These are phyloP conservation scores for Fusarium albidum DNA, from an alignment of 2,329 filamentous ascomycete species.

Conservation along the genomic window DNA sequence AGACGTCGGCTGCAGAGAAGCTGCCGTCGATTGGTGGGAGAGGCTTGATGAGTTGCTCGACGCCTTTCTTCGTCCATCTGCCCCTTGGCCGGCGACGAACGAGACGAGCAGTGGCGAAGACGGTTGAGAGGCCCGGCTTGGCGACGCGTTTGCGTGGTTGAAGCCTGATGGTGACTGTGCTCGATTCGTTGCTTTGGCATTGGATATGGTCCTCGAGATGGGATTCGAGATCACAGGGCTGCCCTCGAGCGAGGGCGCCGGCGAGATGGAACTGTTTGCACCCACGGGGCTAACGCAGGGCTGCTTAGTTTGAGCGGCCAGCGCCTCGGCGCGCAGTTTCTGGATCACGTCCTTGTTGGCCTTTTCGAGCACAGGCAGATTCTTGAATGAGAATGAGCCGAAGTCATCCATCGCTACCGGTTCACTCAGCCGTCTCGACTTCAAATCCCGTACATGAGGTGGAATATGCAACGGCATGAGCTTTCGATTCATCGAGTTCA, in stretches of 20 bases:
- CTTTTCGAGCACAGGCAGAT: conserved; percentile 93
- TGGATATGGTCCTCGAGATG: conserved; percentile 82
- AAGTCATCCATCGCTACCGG: conserved; percentile 91
- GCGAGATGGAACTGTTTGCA: conserved; percentile 58
- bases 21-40: conserved; percentile 72
- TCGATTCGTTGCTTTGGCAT: conserved; percentile 78
- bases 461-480: conserved; percentile 97
- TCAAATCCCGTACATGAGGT: conserved; percentile 90
- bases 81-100: conserved; percentile 85
- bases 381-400: conserved; percentile 96
- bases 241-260: conserved; percentile 78
- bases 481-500: conserved; percentile 85
- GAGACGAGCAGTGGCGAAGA: conserved; percentile 85
- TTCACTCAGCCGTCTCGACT: conserved; percentile 88
- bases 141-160: conserved; percentile 84
- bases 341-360: conserved; percentile 99
- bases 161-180: conserved; percentile 86
- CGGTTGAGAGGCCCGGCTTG: conserved; percentile 79
- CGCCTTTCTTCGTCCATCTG: conserved; percentile 84
- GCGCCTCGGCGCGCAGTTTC: conserved; percentile 89
- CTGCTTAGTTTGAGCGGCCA: conserved; percentile 71
- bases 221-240: conserved; percentile 84
- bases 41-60: conserved; percentile 88
- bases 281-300: conserved; percentile 55
- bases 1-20: conserved; percentile 73